These are phyloP conservation scores for Rhizopogon parksii DNA, from an alignment of 1,284 basidiomycete genomes.

Conservation along the genomic window DNA sequence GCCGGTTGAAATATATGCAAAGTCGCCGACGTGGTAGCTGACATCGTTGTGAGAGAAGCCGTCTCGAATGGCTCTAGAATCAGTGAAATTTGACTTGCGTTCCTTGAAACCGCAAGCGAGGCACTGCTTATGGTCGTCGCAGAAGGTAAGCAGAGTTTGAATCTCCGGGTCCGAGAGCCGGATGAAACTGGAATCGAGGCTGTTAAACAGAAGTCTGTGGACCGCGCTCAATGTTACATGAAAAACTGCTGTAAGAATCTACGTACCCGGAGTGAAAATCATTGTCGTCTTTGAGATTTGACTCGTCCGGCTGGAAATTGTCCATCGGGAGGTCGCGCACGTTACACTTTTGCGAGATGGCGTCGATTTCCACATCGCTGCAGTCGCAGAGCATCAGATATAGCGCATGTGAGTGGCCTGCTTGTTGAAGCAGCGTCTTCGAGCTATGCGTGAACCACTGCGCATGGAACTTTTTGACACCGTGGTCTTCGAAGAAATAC, in stretches of 20 bases:
- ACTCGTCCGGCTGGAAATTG: slow-evolving; percentile 39
- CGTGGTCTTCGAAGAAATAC: slow-evolving; percentile 45
- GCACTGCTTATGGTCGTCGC: slow-evolving; percentile 35
- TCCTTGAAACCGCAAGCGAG: slow-evolving; percentile 37
- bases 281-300: slow-evolving; percentile 33
- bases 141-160: slow-evolving; percentile 25
- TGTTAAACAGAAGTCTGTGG: slow-evolving; percentile 40
- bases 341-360: slow-evolving; percentile 51
- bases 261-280: slow-evolving; percentile 50
- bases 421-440: slow-evolving; percentile 57
- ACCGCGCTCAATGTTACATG: slow-evolving; percentile 1
- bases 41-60: slow-evolving; percentile 34
- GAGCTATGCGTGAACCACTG: slow-evolving; percentile 64
- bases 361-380: slow-evolving; percentile 41
- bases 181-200: slow-evolving; percentile 36
- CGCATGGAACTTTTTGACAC: slow-evolving; percentile 48
- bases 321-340: slow-evolving; percentile 35
- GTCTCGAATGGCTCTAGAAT: slow-evolving; percentile 22
- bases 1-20: slow-evolving; percentile 43
- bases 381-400: slow-evolving; percentile 48
- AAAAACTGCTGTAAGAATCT: slow-evolving; percentile 5
- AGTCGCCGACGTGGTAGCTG: slow-evolving; percentile 51
- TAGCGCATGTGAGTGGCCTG: slow-evolving; percentile 51
- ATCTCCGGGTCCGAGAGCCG: slow-evolving; percentile 34
- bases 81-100: slow-evolving; percentile 18